Base-by-base conservation (phyloP, 1,139 yeast genomes). In the Hansenula sp. region DNA sequence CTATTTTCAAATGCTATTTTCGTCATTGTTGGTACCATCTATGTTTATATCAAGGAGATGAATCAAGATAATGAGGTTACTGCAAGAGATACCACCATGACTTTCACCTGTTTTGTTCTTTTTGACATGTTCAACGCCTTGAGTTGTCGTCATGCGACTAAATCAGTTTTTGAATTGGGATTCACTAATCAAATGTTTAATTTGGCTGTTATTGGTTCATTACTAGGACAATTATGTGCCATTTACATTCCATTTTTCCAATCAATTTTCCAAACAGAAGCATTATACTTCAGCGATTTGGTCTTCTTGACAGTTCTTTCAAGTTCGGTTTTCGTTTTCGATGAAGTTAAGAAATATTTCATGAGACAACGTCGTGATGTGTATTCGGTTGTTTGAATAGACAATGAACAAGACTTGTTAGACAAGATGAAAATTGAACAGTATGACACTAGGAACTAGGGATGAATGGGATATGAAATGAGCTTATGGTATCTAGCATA, bases 11-110 rank as follows among this genome's bases (percentile, higher is more conserved):
- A 94, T 18, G 94, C 96, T 0, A 52, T 67, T 3, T 77, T 88
- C 64, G 88, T 91, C 48, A 73, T 76, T 40, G 67, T 79, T 34
- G 99, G 98, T 38, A 93, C 98, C 0, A 73, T 90, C 64, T 86
- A 83, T 60, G 86, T 93, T 27, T 93, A 89, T 61, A 70, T 87
- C 41, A 77, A 79, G 49, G 97, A 91, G 64, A 87, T 90, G 93
- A 30, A 19, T 11, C 94, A 87, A 60, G 81, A 84, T 45, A 65
- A 66, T 12, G 76, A 76, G 50, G 81, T 91, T 46, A 89, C 97
- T 4, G 84, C 93, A 13, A 84, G 98, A 66, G 98, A 91, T 62
- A 91, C 98, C 13, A 93, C 99, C n/a, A 91, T 93, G 96, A 90
- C 98, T 0, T 93, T 93, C 60, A 93, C 98, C 0, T 88, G 98